Base-by-base conservation (phyloP, 371 early-diverging fungal species). In the Mortierella sp. region DNA sequence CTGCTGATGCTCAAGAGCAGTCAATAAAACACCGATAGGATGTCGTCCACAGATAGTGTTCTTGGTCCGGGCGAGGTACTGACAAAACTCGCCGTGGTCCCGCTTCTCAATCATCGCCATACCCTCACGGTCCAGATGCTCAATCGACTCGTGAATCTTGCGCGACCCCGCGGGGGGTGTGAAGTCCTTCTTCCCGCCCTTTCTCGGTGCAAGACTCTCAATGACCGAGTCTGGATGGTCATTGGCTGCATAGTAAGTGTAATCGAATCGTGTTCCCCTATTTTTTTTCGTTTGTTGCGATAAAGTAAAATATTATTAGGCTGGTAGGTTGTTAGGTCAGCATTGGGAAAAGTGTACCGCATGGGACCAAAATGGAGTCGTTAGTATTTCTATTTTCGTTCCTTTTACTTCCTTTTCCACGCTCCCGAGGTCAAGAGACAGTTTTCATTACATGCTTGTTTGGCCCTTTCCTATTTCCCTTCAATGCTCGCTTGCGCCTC, bases 41-140 rank as follows among this genome's bases (percentile, higher is more conserved):
- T 97, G 96, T 34, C 98, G 89, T 11, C 98, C 98, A 87, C 99
- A 98, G 69, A 98, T 97, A 0, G 98, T 98, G 82, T 98, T 98
- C 11, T 90, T 82, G 1, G 98, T 97, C 48, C 82, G 77, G 13
- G 86, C 74, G 34, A 98, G 85, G 82, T 98, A 98, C 28, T 81
- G 73, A 16, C 85, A 81, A 83, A 97, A 98, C 2, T 74, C 90
- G 1, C 73, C 77, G 72, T 93, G 91, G 74, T 92, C 90, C 46
- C 93, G 64, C 0, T 76, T 81, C 61, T 95, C 95, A 75, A 98
- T 95, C 13, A 87, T 75, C 0, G 86, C 80, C 94, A 98, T 98
- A 11, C 94, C 99, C 73, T 92, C 92, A 2, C 88, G 89, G 87
- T 98, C 99, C 57, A 98, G 87, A 0, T 83, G 82, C 71, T 92